Base-by-base conservation (phyloP, 805 yeast genomes). In the Teunomyces lycoperdinae region DNA sequence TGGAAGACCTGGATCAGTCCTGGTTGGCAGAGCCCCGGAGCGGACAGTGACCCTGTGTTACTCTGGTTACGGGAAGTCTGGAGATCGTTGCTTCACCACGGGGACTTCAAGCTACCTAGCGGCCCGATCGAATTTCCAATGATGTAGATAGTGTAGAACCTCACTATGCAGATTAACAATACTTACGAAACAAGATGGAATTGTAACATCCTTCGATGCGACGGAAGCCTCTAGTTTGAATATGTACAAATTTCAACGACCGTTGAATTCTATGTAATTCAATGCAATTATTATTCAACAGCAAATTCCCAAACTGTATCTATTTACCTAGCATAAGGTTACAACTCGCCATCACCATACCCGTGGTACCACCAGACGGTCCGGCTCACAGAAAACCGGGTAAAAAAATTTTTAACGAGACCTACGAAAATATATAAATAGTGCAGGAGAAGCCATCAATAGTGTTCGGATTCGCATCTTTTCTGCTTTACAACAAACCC, bases 371-470 rank as follows among this genome's bases (percentile, higher is more conserved):
- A 28, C 36, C 44, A 20, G 26, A 42, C 30, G 41, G 30, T 38
- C 33, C 44, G 44, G 52, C 56, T 29, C 47, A 42, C 47, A 16
- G 50, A 50, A 42, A 43, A 36, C 50, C 51, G 47, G 43, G 43
- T 38, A 39, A 43, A 46, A 44, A 43, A 46, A 44, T 43, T 46
- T 50, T 51, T 51, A 44, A n/a, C 33, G 44, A 11, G 36, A 11
- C 13, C 17, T 17, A 32, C 42, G 20, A 41, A 31, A n/a, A 34
- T n/a, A 29, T 47, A 47, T 47, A 47, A 34, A 47, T 27, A 44
- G 47, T 10, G 47, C 40, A n/a, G 27, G 24, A 38, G 13, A 38
- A 9, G 14, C 47, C 9, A 16, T 9, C 27, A 20, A 13, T 4
- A 29, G 30, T 14, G 38, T 5, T 20, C 6, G 20, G 35, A 14